These are phyloP conservation scores for Striga hermonthica DNA, from an alignment of 305 asterid genomes.

Conservation along the genomic window DNA sequence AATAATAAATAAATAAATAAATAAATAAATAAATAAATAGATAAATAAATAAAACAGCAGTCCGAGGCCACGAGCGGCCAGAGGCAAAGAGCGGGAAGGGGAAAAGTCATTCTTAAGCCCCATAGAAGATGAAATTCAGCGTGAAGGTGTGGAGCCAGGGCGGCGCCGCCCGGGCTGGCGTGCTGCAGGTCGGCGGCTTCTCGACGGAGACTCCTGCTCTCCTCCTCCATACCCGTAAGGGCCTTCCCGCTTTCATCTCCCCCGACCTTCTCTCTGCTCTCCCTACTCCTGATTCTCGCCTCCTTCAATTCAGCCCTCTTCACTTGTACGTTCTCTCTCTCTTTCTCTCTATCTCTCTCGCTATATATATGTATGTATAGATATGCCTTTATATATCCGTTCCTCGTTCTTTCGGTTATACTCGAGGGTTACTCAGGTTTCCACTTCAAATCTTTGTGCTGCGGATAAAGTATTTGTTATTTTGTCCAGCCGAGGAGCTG, in stretches of 20 bases:
- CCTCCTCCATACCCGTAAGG: slow-evolving; percentile 76
- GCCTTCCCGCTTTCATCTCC: slow-evolving; percentile 72
- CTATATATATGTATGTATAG: too few species aligned
- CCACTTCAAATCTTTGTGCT: not conserved
- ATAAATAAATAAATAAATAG: too few species aligned
- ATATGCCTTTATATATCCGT: not conserved
- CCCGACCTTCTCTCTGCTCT: slow-evolving; percentile 85
- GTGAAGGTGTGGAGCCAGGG: slow-evolving; percentile 73
- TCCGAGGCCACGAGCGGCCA: not conserved
- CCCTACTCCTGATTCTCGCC: slow-evolving; percentile 68
- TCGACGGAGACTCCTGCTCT: slow-evolving; percentile 81
- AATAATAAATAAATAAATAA: too few species aligned
- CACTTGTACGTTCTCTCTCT: slow-evolving; percentile 50
- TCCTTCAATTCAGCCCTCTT: slow-evolving; percentile 78
- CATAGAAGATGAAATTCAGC: slow-evolving; percentile 56
- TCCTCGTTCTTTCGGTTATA: not conserved
- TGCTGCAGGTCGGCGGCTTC: slow-evolving; percentile 54
- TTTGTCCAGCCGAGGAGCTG: slow-evolving; percentile 9
- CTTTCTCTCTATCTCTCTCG: too few species aligned
- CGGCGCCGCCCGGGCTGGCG: slow-evolving; percentile 62
- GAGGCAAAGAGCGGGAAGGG: slow-evolving; percentile 5
- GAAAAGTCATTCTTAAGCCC: too few species aligned
- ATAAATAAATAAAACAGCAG: too few species aligned
- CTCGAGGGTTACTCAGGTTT: not conserved
- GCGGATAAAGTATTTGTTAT: slow-evolving; percentile 33